Evolutionary conservation across 306 rosid species (phyloP).

Genomic region (Prosopis cineraria): DNA sequence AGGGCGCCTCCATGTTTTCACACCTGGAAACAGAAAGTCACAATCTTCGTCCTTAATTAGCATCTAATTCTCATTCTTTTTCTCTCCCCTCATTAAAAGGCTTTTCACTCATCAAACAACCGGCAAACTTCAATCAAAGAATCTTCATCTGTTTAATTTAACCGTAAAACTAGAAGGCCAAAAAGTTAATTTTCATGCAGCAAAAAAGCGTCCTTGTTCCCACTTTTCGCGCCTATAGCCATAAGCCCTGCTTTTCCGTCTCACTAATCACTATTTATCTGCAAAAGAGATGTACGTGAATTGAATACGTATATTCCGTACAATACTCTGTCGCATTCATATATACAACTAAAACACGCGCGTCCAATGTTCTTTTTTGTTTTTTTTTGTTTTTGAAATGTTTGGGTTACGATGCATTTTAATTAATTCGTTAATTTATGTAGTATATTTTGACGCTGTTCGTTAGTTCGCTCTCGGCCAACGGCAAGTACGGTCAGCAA

Average conservation of each 20-base stretch:
- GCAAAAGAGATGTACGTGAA: not conserved
- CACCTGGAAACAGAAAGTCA: not conserved
- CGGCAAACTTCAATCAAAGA: slow-evolving; percentile 42
- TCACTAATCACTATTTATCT: not conserved
- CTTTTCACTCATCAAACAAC: slow-evolving; percentile 5
- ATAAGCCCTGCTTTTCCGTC: not conserved
- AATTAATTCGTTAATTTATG: no score
- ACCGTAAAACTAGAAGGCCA: not conserved
- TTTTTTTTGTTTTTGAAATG: no score
- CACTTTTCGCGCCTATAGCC: slow-evolving; percentile 27
- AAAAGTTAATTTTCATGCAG: slow-evolving; percentile 25
- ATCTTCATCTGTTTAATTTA: slow-evolving; percentile 48
- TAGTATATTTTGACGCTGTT: no score
- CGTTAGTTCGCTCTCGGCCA: not conserved
- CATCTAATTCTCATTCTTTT: slow-evolving; percentile 34
- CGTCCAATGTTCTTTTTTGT: no score
- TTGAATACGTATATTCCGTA: not conserved
- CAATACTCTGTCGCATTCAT: no score
- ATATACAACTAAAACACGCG: no score
- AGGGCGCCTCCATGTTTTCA: not conserved
- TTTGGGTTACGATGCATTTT: no score
- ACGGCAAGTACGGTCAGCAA: slow-evolving; percentile 37
- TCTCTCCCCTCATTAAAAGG: slow-evolving; percentile 15
- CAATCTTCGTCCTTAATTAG: slow-evolving; percentile 16
- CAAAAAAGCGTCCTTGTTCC: slow-evolving; percentile 12